Percentiles rank a stretch among this genome's conserved stretches.
phyloP scores from a whole-genome alignment of 441 rosid genomes.

The Isatis lusitanica region DNA sequence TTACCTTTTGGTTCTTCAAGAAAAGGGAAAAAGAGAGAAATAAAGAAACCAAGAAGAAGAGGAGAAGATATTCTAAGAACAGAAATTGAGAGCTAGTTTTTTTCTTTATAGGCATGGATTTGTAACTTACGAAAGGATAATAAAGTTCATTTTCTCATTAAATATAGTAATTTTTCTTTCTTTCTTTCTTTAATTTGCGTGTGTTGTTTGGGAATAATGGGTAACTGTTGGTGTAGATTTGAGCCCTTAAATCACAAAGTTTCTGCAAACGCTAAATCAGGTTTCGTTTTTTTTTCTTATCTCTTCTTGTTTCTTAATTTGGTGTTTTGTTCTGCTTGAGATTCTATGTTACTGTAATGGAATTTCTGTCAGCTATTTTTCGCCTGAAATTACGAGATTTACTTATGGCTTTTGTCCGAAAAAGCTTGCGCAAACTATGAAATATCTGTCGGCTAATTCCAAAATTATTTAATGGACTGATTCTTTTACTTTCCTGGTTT shows the following conservation, averaged over 20 bases:
- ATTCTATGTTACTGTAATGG: slow-evolving; percentile 7
- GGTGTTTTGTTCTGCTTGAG: neutral
- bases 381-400: slow-evolving; percentile 17
- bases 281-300: slow-evolving; percentile 35
- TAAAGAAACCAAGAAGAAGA: slow-evolving; percentile 14
- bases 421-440: slow-evolving; percentile 13
- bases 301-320: slow-evolving; percentile 3
- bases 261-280: slow-evolving; percentile 75
- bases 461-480: neutral
- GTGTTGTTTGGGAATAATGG: slow-evolving; percentile 47
- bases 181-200: neutral
- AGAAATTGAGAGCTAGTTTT: neutral
- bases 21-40: neutral
- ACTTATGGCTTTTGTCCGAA: neutral
- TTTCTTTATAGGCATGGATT: slow-evolving; percentile 32
- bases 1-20: slow-evolving; percentile 15
- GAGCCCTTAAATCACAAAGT: slow-evolving; percentile 68
- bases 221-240: slow-evolving; percentile 73
- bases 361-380: neutral
- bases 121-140: slow-evolving; percentile 23
- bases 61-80: slow-evolving; percentile 1
- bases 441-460: slow-evolving; percentile 6
- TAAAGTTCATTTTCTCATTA: slow-evolving; percentile 17
- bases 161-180: slow-evolving; percentile 4
- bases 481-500: slow-evolving; percentile 17